Conservation (phyloP, 805 yeast species). For the Pichia californica region DNA sequence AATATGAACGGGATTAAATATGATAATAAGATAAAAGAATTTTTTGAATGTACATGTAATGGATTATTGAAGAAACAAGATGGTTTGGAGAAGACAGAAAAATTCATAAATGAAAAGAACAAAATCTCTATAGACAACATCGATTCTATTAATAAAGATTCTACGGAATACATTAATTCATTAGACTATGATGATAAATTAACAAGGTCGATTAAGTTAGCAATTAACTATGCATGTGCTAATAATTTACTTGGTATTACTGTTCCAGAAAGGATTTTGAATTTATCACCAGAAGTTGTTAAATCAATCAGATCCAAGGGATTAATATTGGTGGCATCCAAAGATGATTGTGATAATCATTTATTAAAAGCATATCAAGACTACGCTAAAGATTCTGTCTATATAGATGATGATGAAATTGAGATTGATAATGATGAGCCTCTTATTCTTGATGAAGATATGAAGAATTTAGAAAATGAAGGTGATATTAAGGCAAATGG, state of each 20-base stretch:
- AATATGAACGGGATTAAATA: constrained; percentile 62
- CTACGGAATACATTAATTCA: constrained; percentile 28
- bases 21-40: constrained; percentile 23
- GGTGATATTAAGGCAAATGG: constrained; percentile 52
- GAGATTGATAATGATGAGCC: not conserved
- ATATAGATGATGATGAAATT: not conserved
- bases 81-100: not conserved
- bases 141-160: constrained; percentile 31
- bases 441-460: constrained; percentile 16
- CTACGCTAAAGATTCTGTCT: not conserved
- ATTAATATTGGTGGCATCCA: constrained; percentile 61
- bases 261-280: constrained; percentile 62
- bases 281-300: constrained; percentile 67
- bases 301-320: constrained; percentile 76
- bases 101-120: not conserved
- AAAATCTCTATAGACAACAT: constrained; percentile 30
- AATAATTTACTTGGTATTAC: constrained; percentile 85
- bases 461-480: constrained; percentile 19
- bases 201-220: constrained; percentile 73
- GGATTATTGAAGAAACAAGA: constrained; percentile 25
- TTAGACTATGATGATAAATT: constrained; percentile 34
- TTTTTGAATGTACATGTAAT: constrained; percentile 36
- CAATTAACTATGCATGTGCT: constrained; percentile 68
- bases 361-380: not conserved
- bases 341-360: constrained; percentile 15